Base-by-base conservation (phyloP, 2,329 filamentous ascomycete genomes). In the Zasmidium cellare region DNA sequence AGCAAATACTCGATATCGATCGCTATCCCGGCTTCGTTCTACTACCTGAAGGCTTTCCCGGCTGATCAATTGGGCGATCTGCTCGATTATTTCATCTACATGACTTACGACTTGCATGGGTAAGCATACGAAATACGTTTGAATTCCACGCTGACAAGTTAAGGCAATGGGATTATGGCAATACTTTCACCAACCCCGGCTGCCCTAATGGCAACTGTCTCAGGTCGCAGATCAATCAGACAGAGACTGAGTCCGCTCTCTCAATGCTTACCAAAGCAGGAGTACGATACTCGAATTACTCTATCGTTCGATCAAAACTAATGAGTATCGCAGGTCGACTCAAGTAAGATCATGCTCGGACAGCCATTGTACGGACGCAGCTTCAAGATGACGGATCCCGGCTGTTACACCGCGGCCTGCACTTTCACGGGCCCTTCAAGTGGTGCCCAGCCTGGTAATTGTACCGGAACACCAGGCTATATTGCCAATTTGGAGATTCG, bases 321-420 rank as follows among this genome's bases (percentile, higher is more conserved):
- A 28, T 11, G 5, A 28, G 25, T 28, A 5, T 28, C 25, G 6
- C 11, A 28, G 25, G 85, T 57, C 0, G 69, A 81, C 0, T 71
- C 84, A 0, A 69, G 79, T 58, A 96, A 96, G 75, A 83, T 96
- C 53, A 87, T 94, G 3, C 73, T 96, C 18, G 91, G 92, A 3
- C 91, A 96, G 87, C 91, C 92, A 2, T 78, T 96, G n/a, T 96
- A 96, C 71, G 92, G 92, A 2, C 88, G 91, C 31, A 84, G 89
- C 0, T 96, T 96, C 72, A 80, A 85, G n/a, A 73, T 77, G 59
- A 67, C 69, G 16, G 41, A 25, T 31, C 48, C 59, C 3, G 45
- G 49, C n/a, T 75, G 73, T 54, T 58, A 46, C n/a, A 64, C 59
- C 1, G 57, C 57, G 1, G 60, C 56, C 16, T 73, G 69, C 56